These are phyloP conservation scores for Lanmaoa pseudosensibilis DNA, from an alignment of 768 basidiomycete genomes.

Conservation along the genomic window DNA sequence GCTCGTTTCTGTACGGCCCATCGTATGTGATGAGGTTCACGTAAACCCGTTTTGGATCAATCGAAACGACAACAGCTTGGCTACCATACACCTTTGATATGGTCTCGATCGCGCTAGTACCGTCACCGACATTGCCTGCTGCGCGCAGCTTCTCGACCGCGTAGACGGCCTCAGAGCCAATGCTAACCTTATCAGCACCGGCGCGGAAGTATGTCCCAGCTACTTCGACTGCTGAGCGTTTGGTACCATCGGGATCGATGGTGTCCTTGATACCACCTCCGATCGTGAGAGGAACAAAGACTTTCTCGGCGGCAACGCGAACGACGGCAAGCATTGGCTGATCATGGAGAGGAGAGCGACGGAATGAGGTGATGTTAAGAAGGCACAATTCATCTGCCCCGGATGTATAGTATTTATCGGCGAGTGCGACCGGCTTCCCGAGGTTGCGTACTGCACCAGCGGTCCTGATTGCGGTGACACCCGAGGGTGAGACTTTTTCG, in stretches of 20 bases:
- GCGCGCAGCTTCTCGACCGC: constrained; percentile 82
- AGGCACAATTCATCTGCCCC: constrained; percentile 97
- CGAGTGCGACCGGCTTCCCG: constrained; percentile 93
- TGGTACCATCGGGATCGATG: constrained; percentile 92
- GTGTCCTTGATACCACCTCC: constrained; percentile 98
- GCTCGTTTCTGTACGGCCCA: constrained; percentile 65
- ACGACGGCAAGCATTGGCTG: constrained; percentile 99
- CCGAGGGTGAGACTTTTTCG: constrained; percentile 54
- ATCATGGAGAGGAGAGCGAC: constrained; percentile 90
- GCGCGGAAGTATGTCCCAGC: constrained; percentile 95
- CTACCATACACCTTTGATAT: constrained; percentile 88
- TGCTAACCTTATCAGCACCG: constrained; percentile 98
- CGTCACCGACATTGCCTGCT: constrained; percentile 51
- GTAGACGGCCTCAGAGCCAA: constrained; percentile 93
- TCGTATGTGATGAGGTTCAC: constrained; percentile 64
- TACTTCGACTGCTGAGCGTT: constrained; percentile 85
- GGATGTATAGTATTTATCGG: constrained; percentile 77
- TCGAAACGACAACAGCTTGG: constrained; percentile 97
- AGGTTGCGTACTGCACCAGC: constrained; percentile 91
- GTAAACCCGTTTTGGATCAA: constrained; percentile 89
- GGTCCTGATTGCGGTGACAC: constrained; percentile 38
- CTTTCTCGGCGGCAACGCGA: constrained; percentile 79
- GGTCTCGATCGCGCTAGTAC: constrained; percentile 86
- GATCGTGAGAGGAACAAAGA: constrained; percentile 97
- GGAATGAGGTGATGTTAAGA: constrained; percentile 99